Base-by-base conservation (phyloP, 1,284 basidiomycete genomes). In the Pterula multifida region DNA sequence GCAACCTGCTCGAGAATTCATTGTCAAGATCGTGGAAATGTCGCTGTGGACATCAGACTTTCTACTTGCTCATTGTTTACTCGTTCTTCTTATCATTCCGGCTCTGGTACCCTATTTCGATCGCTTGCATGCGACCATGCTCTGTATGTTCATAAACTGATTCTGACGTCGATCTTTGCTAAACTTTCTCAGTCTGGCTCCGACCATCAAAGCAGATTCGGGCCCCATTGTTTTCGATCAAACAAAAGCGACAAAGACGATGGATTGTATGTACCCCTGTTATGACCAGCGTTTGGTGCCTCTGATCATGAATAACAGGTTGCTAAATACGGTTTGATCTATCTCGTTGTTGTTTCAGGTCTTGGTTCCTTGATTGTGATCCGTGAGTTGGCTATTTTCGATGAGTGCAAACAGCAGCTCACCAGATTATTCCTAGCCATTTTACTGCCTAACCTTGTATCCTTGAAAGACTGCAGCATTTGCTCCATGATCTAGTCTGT, bases 1-100 rank as follows among this genome's bases (percentile, higher is more conserved):
- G 35, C 93, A 96, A 64, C 92, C 93, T 42, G 90, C 90, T 53
- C 85, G 93, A 65, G 93, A 97, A 72, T 95, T 88, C 63, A 79
- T 97, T 53, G 92, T 97, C 71, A 97, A 97, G 75, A 90, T 95
- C 54, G 90, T 96, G 56, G 94, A 96, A 68, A 90, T 95, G 84
- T 90, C 89, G 21, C 67, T 95, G 17, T 96, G 92, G 85, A 85
- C 85, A 50, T 92, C 90, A 15, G 93, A 96, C 69, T 94, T 90
- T 70, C 64, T 91, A 36, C 70, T 89, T 47, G 85, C 74, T 3
- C 90, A 93, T 63, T 66, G 96, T 51, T 74, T 97, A 19, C 70
- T 96, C 57, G 78, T 95, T 62, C 78, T 95, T 58, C 68, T 96
- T 66, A 87, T 87, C 15, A 79, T 82, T 13, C 90, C 92, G 0